Evolutionary conservation across 345 rosid species (phyloP).

Genomic region (Tarenaya hassleriana): DNA sequence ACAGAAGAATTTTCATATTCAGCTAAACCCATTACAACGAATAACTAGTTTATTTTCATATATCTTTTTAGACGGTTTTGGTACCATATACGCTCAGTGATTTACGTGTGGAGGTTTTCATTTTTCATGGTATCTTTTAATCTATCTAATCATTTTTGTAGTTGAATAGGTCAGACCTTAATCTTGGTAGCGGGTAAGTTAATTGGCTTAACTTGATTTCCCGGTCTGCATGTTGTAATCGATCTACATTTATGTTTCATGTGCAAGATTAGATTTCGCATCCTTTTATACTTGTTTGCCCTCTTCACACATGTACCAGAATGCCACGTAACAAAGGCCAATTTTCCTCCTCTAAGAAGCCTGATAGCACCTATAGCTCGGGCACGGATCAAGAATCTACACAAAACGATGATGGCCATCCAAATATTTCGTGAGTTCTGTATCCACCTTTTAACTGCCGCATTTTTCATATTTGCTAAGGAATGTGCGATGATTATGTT

Average conservation of each 20-base stretch:
- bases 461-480: neutral
- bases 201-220: neutral
- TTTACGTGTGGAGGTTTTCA: too few relatives aligned
- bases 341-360: slow-evolving; percentile 66
- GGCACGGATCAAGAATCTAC: slow-evolving; percentile 58
- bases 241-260: neutral
- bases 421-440: slow-evolving; percentile 62
- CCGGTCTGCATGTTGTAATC: neutral
- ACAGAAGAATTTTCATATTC: neutral
- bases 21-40: neutral
- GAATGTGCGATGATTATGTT: neutral
- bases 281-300: slow-evolving; percentile 3
- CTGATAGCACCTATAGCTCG: slow-evolving; percentile 57
- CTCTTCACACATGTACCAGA: slow-evolving; percentile 35
- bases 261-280: neutral
- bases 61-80: slow-evolving; percentile 10
- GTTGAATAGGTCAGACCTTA: slow-evolving; percentile 13
- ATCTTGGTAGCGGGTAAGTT: neutral
- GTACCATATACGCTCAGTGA: slow-evolving; percentile 4
- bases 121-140: neutral
- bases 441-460: slow-evolving; percentile 9
- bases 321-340: slow-evolving; percentile 98
- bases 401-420: slow-evolving; percentile 58
- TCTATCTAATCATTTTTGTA: slow-evolving; percentile 1
- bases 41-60: slow-evolving; percentile 2